These are phyloP conservation scores for Trichophyton equinum DNA, from an alignment of 2,329 filamentous ascomycete species.

Conservation along the genomic window DNA sequence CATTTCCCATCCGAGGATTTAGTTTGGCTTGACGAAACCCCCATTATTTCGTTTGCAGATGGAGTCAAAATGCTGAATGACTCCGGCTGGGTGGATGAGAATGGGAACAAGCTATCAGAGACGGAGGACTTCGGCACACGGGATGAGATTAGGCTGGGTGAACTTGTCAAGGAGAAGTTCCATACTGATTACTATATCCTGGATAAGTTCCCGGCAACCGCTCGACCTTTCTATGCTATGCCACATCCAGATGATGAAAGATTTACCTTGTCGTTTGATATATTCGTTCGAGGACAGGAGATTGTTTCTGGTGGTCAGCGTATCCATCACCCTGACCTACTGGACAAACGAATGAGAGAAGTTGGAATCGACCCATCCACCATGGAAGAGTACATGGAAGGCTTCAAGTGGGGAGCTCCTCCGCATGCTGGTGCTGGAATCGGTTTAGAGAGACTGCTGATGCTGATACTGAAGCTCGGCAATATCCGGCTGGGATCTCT, in stretches of 20 bases:
- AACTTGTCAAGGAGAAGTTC: constrained; percentile 75
- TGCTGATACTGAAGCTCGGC: constrained; percentile 71
- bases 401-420: constrained; percentile 76
- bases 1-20: constrained; percentile 80
- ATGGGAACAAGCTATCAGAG: constrained; percentile 56
- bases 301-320: constrained; percentile 86
- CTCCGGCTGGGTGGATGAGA: constrained; percentile 63
- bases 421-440: constrained; percentile 85
- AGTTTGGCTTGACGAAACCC: constrained; percentile 75
- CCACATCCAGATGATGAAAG: constrained; percentile 56
- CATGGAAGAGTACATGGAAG: constrained; percentile 83
- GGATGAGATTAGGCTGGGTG: constrained; percentile 74
- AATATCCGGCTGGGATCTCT: constrained; percentile 81
- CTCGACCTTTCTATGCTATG: constrained; percentile 85
- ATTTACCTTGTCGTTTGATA: constrained; percentile 86
- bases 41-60: constrained; percentile 66
- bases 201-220: constrained; percentile 78
- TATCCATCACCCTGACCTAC: constrained; percentile 65
- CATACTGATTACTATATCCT: constrained; percentile 86
- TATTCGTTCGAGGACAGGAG: constrained; percentile 86
- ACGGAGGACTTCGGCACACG: constrained; percentile 73
- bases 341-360: constrained; percentile 65
- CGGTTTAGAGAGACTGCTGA: constrained; percentile 76
- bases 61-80: constrained; percentile 69
- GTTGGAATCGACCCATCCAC: constrained; percentile 64